These are phyloP conservation scores for Penicillium dipodomyicola DNA, from an alignment of 495 filamentous ascomycete genomes.

Conservation along the genomic window DNA sequence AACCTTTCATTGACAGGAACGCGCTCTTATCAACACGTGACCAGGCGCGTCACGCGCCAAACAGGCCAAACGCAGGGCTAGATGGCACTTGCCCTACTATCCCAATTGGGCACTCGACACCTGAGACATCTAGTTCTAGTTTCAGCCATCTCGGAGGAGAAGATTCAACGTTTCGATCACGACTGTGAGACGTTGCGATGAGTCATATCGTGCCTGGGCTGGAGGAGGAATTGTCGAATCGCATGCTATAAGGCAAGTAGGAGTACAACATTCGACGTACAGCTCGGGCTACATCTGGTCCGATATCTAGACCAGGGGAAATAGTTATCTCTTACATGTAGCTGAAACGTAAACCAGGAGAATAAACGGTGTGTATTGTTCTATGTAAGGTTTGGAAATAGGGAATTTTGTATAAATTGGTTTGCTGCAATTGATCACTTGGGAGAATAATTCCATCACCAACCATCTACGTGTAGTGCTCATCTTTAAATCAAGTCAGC, in stretches of 20 bases:
- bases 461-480: background rate
- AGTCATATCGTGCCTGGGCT: slow-evolving; percentile 3
- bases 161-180: background rate
- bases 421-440: background rate
- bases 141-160: background rate
- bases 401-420: background rate
- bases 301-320: background rate
- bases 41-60: slow-evolving; percentile 8
- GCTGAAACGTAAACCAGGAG: background rate
- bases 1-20: background rate
- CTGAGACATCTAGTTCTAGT: background rate
- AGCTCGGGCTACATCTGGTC: background rate
- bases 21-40: slow-evolving; percentile 19
- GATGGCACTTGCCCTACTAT: background rate
- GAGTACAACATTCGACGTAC: background rate
- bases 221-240: background rate
- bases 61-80: background rate
- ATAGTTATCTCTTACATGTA: background rate
- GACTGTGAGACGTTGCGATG: slow-evolving; percentile 3
- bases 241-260: background rate
- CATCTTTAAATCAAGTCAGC: background rate
- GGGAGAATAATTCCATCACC: background rate
- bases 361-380: background rate
- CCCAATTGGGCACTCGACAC: background rate
- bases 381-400: background rate